Base-by-base conservation (phyloP, 768 basidiomycete species). In the Guyanaporus albipodus region DNA sequence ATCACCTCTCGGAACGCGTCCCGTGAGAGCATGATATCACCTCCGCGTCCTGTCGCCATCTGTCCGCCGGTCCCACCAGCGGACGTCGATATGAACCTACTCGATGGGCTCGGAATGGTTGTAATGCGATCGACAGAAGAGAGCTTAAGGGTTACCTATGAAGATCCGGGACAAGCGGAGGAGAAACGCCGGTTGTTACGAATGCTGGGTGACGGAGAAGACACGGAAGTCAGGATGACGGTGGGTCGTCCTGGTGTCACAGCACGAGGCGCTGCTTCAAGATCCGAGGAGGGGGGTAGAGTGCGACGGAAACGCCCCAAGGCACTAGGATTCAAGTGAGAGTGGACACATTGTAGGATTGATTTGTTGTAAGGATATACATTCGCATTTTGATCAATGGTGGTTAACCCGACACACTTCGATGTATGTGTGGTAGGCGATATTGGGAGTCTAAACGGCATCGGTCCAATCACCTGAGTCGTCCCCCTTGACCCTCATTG, bases 161-260 rank as follows among this genome's bases (percentile, higher is more conserved):
- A 84, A 58, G 85, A 87, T 63, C 83, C 83, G 2, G 76, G 65
- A 18, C 80, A 85, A 66, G 62, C 68, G 32, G 77, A 76, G 38
- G 83, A 83, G 63, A 76, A 76, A 62, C 67, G 72, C 49, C 70
- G 76, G 59, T 57, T 87, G 53, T 73, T 84, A 75, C 72, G 64
- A 44, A 62, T 87, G 55, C 57, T 86, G 53, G 68, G 55, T n/a
- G n/a, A n/a, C 7, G 58, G 53, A 44, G 55, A 53, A 27, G 60
- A 44, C 3, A 17, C n/a, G 1, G 57, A 48, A 19, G 37, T 22
- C 28, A 52, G 27, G 37, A 33, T 24, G 34, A 50, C n/a, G n/a
- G 38, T 38, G 54, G 60, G 48, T 56, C 58, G 41, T 9, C 14
- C 28, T n/a, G 18, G 43, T 55, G 58, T 36, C 52, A 63, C 38